These are phyloP conservation scores for Coniochaeta sp. DNA, from an alignment of 2,329 filamentous ascomycete species.

Conservation along the genomic window DNA sequence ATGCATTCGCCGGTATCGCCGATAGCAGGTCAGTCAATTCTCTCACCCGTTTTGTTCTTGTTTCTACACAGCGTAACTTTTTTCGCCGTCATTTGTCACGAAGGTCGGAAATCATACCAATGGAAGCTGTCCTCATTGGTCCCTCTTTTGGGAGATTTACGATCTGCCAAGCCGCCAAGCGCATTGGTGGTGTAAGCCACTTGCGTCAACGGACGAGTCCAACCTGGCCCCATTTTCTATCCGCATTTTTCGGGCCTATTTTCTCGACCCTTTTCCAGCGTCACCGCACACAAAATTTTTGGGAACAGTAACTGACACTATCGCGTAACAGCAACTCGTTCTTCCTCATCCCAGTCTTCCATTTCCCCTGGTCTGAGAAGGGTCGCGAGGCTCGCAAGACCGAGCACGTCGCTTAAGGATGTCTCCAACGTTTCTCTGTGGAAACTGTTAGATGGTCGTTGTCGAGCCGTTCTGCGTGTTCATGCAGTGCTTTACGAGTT, in stretches of 20 bases:
- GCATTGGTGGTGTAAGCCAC: constrained; percentile 10
- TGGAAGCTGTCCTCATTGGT: neutral
- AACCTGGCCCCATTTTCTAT: constrained; percentile 2
- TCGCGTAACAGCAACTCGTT: constrained; percentile 61
- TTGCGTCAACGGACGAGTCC: constrained; percentile 7
- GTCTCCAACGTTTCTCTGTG: neutral
- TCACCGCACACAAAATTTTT: neutral
- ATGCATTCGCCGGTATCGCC: constrained; percentile 73
- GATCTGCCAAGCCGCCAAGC: constrained; percentile 11
- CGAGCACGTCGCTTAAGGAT: constrained; percentile 35
- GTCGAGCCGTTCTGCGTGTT: neutral
- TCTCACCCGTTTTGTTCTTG: neutral
- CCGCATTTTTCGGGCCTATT: neutral
- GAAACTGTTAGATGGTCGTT: neutral
- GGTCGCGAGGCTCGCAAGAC: constrained; percentile 48
- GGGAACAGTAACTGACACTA: constrained; percentile 22
- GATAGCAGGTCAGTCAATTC: constrained; percentile 52
- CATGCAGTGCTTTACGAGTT: neutral
- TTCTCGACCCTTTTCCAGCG: neutral
- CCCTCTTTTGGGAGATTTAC: constrained; percentile 2
- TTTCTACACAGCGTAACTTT: neutral
- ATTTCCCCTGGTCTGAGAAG: constrained; percentile 91
- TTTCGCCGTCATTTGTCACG: neutral
- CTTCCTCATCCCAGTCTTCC: constrained; percentile 85
- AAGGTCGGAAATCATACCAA: neutral